phyloP scores from a whole-genome alignment of 2,329 filamentous ascomycete species.

The Rhinocladiella similis region DNA sequence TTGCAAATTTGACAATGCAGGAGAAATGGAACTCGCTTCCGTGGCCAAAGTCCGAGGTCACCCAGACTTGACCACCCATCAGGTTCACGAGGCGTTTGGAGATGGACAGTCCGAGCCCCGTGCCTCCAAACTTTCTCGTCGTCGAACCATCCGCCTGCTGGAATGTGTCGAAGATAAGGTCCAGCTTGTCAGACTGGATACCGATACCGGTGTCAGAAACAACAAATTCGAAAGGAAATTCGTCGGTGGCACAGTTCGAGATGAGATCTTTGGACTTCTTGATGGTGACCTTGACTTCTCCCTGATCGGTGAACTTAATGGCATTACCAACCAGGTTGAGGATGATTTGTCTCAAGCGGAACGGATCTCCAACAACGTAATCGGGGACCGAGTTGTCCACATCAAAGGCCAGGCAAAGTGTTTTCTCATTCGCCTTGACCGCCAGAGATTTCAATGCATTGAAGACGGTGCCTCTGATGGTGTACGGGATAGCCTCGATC shows the following conservation, averaged over 20 bases:
- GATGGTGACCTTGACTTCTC: constrained; percentile 94
- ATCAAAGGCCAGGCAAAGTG: constrained; percentile 86
- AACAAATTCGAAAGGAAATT: constrained; percentile 93
- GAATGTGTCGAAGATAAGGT: constrained; percentile 98
- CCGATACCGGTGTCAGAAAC: constrained; percentile 96
- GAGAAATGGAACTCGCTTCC: constrained; percentile 97
- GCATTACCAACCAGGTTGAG: constrained; percentile 96
- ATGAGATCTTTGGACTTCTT: constrained; percentile 61
- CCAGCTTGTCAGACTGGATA: constrained; percentile 91
- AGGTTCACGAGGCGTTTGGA: constrained; percentile 92
- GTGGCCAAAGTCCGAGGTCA: constrained; percentile 85
- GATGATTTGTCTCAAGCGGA: constrained; percentile 94
- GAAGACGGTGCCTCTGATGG: constrained; percentile 89
- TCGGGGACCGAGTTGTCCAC: constrained; percentile 93
- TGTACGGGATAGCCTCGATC: constrained; percentile 97
- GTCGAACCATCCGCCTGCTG: constrained; percentile 97
- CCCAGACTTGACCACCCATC: constrained; percentile 96
- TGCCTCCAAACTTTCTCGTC: constrained; percentile 93
- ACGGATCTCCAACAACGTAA: constrained; percentile 93
- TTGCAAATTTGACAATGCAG: constrained; percentile 81
- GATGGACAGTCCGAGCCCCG: constrained; percentile 89
- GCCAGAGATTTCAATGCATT: constrained; percentile 94
- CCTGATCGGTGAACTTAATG: constrained; percentile 98
- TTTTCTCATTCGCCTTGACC: constrained; percentile 97
- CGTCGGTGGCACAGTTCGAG: constrained; percentile 62